A percentile compares a stretch with the other conserved stretches of the same genome.
Evolutionary conservation across 2,329 filamentous ascomycete species (phyloP).

Genomic region (Falciphora oryzae): DNA sequence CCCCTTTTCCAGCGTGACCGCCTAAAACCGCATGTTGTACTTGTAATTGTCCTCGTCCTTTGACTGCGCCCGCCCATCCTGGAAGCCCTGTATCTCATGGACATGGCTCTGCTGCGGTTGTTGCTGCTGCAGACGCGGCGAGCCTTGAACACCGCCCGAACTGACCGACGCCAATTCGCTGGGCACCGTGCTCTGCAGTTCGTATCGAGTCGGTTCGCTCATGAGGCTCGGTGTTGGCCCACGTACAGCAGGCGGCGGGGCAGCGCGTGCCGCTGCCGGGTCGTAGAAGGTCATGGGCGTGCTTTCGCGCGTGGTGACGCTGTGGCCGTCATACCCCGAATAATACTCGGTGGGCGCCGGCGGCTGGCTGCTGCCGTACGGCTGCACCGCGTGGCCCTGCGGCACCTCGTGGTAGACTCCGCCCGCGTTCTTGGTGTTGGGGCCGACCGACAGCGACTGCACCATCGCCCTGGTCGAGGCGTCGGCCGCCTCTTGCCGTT

Average conservation of each 20-base stretch:
- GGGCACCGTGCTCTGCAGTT: neutral
- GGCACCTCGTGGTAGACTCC: neutral
- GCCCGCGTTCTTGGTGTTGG: neutral
- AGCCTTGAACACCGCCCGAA: no score
- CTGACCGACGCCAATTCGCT: neutral
- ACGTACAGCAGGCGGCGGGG: no score
- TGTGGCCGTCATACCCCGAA: neutral
- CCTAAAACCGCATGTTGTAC: slow-evolving; percentile 4
- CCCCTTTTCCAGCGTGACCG: neutral
- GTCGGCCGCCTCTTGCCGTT: neutral
- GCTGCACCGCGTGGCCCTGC: neutral
- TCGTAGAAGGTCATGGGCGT: neutral
- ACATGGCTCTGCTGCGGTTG: neutral
- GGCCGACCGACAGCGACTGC: neutral
- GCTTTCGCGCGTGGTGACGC: neutral
- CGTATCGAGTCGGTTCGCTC: neutral
- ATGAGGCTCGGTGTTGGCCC: neutral
- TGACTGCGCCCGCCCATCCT: neutral
- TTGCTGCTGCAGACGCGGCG: neutral
- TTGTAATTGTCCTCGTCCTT: slow-evolving; percentile 2
- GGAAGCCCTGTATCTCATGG: neutral
- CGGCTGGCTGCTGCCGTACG: neutral
- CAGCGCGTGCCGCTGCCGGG: neutral
- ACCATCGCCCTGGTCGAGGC: neutral
- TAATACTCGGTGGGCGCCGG: neutral